These are phyloP conservation scores for Yarrowia osloensis DNA, from an alignment of 805 yeast species.

Conservation along the genomic window DNA sequence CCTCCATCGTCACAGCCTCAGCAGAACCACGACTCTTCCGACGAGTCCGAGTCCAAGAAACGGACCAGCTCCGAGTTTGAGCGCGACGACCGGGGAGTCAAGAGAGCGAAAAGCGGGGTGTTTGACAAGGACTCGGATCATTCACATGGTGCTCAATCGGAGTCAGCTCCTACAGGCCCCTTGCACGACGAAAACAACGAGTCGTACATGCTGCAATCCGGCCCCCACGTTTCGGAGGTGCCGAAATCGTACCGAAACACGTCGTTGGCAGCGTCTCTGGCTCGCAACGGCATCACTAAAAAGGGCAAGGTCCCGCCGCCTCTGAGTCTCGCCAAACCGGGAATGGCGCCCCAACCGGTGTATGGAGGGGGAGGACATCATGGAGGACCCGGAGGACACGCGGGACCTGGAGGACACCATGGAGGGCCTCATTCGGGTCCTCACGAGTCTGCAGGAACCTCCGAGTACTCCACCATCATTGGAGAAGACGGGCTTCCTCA, in stretches of 20 bases:
- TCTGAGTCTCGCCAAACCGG: slow-evolving; percentile 4
- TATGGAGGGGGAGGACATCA: neutral
- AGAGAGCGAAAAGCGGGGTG: neutral
- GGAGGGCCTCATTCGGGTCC: neutral
- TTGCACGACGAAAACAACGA: slow-evolving; percentile 4
- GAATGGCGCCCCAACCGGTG: slow-evolving; percentile 10
- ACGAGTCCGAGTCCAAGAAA: slow-evolving; percentile 16
- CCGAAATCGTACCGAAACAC: slow-evolving; percentile 22
- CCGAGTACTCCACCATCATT: slow-evolving; percentile 14
- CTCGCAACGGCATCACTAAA: slow-evolving; percentile 14
- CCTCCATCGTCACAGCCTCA: neutral
- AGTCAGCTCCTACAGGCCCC: neutral
- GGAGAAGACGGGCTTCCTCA: slow-evolving; percentile 24
- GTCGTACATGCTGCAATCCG: slow-evolving; percentile 17
- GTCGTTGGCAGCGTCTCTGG: slow-evolving; percentile 26
- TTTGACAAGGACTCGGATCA: too few relatives aligned
- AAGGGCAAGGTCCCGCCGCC: slow-evolving; percentile 23
- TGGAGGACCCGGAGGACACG: neutral
- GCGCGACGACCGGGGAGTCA: slow-evolving; percentile 1
- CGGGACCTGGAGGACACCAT: neutral
- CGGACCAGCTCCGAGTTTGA: slow-evolving; percentile 9
- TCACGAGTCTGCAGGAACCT: neutral
- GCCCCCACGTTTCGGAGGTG: neutral
- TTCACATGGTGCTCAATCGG: too few relatives aligned
- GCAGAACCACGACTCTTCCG: neutral